These are phyloP conservation scores for Emericellopsis cladophorae DNA, from an alignment of 2,329 filamentous ascomycete species.

Conservation along the genomic window DNA sequence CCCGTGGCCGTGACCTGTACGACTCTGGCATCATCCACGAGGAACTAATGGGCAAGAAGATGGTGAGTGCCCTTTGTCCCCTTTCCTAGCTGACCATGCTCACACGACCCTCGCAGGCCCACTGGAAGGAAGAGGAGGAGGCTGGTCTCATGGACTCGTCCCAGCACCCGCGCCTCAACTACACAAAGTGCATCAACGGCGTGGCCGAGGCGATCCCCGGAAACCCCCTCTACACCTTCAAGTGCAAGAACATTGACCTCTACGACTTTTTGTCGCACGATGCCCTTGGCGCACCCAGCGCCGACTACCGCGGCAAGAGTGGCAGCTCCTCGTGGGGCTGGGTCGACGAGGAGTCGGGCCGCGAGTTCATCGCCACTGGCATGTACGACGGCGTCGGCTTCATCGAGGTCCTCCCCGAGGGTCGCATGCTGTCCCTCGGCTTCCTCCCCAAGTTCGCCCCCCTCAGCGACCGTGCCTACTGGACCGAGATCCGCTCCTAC, in stretches of 20 bases:
- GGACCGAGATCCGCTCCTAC: conserved; percentile 22
- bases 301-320: conserved; percentile 7
- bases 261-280: conserved; percentile 41
- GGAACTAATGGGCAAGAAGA: conserved; percentile 9
- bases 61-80: not conserved
- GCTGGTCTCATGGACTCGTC: conserved; percentile 11
- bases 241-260: conserved; percentile 27
- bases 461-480: conserved; percentile 8
- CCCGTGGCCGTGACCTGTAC: conserved; percentile 8
- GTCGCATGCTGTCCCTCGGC: conserved; percentile 28
- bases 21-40: conserved; percentile 10
- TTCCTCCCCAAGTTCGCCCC: conserved; percentile 14
- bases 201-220: conserved; percentile 9
- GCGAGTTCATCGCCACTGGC: conserved; percentile 7
- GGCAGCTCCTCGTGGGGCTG: conserved; percentile 25
- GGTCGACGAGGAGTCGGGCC: conserved; percentile 24
- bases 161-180: conserved; percentile 10
- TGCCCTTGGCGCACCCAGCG: conserved; percentile 29
- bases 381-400: conserved; percentile 28
- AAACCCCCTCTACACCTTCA: conserved; percentile 10
- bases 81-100: not conserved
- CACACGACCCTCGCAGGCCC: conserved; percentile 1
- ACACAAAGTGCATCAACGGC: conserved; percentile 11
- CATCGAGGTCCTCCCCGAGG: conserved; percentile 25
- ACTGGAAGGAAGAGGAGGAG: conserved; percentile 9